Base-by-base conservation (phyloP, 441 rosid genomes). In the Pelargonium fulgidum region DNA sequence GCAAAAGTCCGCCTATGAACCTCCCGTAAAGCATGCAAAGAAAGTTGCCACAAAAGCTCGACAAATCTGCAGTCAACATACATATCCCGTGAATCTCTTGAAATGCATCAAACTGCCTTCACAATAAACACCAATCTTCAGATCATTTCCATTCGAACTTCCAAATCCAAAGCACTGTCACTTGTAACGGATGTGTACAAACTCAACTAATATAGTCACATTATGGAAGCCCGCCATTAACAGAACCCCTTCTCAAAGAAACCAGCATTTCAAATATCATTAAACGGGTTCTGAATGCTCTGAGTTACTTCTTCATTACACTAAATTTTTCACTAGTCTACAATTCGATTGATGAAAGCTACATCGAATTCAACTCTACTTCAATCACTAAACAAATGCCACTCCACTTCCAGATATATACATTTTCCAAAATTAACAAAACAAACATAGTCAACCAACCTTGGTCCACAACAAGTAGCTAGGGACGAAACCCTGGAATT, bases 401-500 rank as follows among this genome's bases (percentile, higher is more conserved):
- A 71, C 62, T 70, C 67, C 66, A 58, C 65, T n/a, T 39, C 47
- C 42, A 39, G 14, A 71, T 7, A 65, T 20, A 20, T 20, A 9
- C 6, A 59, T 9, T 7, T 59, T 59, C 11, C 45, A 26, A 20
- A 63, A 29, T 29, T 19, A 44, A 66, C 3, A 9, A 33, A 54
- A 14, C 54, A 19, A 10, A 62, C 7, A 45, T 10, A 65, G 39
- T 10, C 59, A 62, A 73, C 75, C 9, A 80, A 90, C 99, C 99
- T 95, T 3, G 97, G 97, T 72, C 99, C 99, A 65, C 99, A 95
- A 72, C 99, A 95, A 14, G 99, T 95, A 56, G 99, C 99, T 13
- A 95, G 93, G 6, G 99, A 95, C 9, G 99, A 95, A 84, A 95
- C 99, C 86, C 99, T 88, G 2, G 99, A 95, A 83, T 92, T 95